Percentiles rank a stretch among this genome's conserved stretches.
Conservation (phyloP, 495 filamentous ascomycete species). For the Hypoxylon fuscum region DNA sequence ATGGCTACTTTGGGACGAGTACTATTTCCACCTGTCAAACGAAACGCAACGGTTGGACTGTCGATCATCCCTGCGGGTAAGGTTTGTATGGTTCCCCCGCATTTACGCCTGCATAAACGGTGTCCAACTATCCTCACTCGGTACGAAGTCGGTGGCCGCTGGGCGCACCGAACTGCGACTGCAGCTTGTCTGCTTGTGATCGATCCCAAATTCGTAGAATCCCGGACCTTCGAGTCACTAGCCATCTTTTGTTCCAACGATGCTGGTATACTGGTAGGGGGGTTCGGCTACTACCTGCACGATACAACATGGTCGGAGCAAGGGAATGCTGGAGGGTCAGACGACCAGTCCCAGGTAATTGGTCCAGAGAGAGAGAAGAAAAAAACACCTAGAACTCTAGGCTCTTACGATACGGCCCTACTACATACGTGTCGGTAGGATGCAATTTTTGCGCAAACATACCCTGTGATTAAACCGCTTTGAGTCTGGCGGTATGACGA, state of each 20-base stretch:
- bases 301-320: constrained; percentile 25
- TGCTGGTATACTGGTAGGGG: constrained; percentile 30
- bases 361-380: constrained; percentile 26
- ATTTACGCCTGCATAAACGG: constrained; percentile 35
- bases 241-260: constrained; percentile 5
- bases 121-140: constrained; percentile 17
- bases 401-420: constrained; percentile 10
- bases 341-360: constrained; percentile 32
- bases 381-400: constrained; percentile 20
- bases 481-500: constrained; percentile 22
- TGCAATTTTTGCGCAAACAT: constrained; percentile 11
- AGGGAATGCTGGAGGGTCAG: constrained; percentile 32
- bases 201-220: constrained; percentile 38
- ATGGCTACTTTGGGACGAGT: constrained; percentile 31
- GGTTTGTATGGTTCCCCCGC: constrained; percentile 35
- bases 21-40: constrained; percentile 27
- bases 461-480: constrained; percentile 13
- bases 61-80: constrained; percentile 41
- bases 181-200: constrained; percentile 35
- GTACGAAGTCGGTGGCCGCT: constrained; percentile 6
- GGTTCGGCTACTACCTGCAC: constrained; percentile 35
- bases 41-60: constrained; percentile 33
- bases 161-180: constrained; percentile 7
- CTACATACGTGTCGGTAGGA: constrained; percentile 2
- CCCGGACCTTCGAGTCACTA: constrained; percentile 22